Percentiles rank a stretch among this genome's conserved stretches.
These are phyloP conservation scores for Pelagophyceae sp. DNA, from an alignment of 352 stramenopile species.

Conservation along the genomic window DNA sequence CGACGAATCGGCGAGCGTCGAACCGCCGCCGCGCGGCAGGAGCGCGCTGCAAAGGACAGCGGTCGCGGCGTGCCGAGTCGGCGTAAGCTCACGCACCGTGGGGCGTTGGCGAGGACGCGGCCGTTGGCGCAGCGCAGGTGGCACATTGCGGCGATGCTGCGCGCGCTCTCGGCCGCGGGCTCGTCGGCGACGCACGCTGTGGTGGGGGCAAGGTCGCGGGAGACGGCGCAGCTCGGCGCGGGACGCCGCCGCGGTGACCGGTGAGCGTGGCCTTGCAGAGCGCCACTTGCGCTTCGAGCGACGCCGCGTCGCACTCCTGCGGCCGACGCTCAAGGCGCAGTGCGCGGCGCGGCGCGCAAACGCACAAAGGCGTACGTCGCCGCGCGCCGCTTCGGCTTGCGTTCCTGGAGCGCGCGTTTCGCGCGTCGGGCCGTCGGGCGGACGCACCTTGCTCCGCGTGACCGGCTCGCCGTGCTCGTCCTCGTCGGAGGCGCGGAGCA, in stretches of 20 bases:
- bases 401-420: not conserved
- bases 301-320: not conserved
- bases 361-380: not conserved
- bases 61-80: too few species aligned
- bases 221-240: too few species aligned
- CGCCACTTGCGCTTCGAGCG: not conserved
- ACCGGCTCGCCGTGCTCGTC: too few species aligned
- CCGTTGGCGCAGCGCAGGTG: not conserved
- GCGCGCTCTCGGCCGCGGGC: not conserved
- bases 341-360: too few species aligned
- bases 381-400: not conserved
- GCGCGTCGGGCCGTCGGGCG: not conserved
- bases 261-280: not conserved
- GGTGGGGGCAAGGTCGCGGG: too few species aligned
- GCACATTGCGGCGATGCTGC: not conserved
- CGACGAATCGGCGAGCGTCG: not conserved
- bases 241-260: too few species aligned
- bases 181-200: not conserved
- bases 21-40: not conserved
- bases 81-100: too few species aligned
- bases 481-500: too few species aligned
- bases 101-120: not conserved
- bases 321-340: too few species aligned
- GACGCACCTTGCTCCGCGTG: too few species aligned
- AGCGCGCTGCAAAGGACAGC: not conserved